Evolutionary conservation across 306 rosid genomes (phyloP).

Genomic region (Canavalia gladiata): DNA sequence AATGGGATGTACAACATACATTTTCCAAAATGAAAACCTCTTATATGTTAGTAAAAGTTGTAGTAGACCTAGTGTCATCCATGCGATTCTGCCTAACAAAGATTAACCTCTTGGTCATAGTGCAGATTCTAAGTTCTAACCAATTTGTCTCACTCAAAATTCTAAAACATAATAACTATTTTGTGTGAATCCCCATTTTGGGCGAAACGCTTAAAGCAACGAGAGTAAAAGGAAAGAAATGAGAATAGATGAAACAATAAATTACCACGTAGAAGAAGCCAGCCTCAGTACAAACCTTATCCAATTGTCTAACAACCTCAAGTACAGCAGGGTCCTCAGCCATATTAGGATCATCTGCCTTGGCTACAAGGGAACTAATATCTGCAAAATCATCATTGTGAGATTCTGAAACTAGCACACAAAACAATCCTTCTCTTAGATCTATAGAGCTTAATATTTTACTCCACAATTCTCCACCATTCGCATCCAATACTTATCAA

Average conservation of each 20-base stretch:
- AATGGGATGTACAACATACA: too few relatives aligned
- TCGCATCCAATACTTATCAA: not conserved
- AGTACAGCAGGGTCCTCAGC: slow-evolving; percentile 67
- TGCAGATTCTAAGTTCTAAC: not conserved
- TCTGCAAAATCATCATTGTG: slow-evolving; percentile 55
- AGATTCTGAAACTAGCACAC: slow-evolving; percentile 26
- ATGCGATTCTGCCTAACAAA: not conserved
- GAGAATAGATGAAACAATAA: slow-evolving; percentile 40
- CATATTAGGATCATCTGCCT: slow-evolving; percentile 76
- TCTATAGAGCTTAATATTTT: not conserved
- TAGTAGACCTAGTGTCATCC: not conserved
- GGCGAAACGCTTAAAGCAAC: slow-evolving; percentile 4
- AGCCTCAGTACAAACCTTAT: slow-evolving; percentile 85
- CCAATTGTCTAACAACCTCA: slow-evolving; percentile 76
- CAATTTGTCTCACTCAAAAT: not conserved
- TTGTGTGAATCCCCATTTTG: not conserved
- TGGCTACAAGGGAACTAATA: slow-evolving; percentile 72
- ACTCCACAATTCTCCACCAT: not conserved
- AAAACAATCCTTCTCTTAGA: not conserved
- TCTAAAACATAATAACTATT: not conserved
- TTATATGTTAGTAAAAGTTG: not conserved
- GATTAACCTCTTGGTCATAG: not conserved
- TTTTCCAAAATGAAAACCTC: not conserved
- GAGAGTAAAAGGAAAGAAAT: not conserved
- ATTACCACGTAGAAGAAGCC: slow-evolving; percentile 96